Percentiles rank a stretch among this genome's conserved stretches.
Conservation (phyloP, 176 grass and related monocot species). For the Hsuehochloa calcarea region DNA sequence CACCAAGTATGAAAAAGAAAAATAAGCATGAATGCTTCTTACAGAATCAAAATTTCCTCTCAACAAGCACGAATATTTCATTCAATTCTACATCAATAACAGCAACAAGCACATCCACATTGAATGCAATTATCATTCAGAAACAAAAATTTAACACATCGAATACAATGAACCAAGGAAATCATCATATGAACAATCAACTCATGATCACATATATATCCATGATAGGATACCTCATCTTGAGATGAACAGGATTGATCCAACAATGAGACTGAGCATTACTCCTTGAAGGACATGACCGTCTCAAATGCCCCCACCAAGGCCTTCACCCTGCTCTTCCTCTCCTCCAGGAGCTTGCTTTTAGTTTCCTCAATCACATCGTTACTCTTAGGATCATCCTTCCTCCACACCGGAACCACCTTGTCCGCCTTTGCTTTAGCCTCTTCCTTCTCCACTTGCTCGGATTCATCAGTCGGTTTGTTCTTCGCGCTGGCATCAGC, state of each 20-base stretch:
- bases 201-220: slow-evolving; percentile 19
- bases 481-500: not conserved
- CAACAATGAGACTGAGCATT: not conserved
- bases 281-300: slow-evolving; percentile 55
- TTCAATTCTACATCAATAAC: slow-evolving; percentile 28
- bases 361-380: slow-evolving; percentile 65
- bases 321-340: slow-evolving; percentile 80
- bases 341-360: slow-evolving; percentile 68
- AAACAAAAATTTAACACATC: slow-evolving; percentile 2
- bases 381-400: slow-evolving; percentile 56
- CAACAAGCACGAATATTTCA: slow-evolving; percentile 5
- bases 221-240: not conserved
- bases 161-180: slow-evolving; percentile 31
- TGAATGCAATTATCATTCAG: slow-evolving; percentile 8
- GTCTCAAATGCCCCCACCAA: slow-evolving; percentile 86
- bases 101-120: slow-evolving; percentile 4
- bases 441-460: slow-evolving; percentile 13
- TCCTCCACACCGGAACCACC: slow-evolving; percentile 21
- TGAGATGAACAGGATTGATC: not conserved
- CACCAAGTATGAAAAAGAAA: not conserved
- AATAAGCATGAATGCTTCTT: not conserved
- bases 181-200: slow-evolving; percentile 39
- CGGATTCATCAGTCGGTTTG: slow-evolving; percentile 8
- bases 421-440: slow-evolving; percentile 19
- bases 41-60: not conserved